Conservation (phyloP, 495 filamentous ascomycete species). For the Lentithecium fluviatile region DNA sequence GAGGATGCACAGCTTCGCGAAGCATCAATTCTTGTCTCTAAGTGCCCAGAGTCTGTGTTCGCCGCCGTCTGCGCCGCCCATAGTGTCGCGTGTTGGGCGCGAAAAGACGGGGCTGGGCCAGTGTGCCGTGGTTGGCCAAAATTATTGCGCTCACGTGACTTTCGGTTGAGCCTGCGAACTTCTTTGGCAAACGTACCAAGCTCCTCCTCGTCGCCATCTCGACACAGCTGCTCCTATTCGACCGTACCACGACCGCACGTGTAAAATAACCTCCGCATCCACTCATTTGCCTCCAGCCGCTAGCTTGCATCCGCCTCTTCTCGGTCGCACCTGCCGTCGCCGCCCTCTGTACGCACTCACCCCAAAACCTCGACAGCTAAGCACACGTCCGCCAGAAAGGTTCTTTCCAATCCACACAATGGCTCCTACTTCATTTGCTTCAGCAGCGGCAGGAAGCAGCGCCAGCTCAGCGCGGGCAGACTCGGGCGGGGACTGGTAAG, state of each 20-base stretch:
- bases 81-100: background rate
- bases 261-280: slow-evolving; percentile 3
- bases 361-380: slow-evolving; percentile 17
- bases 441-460: slow-evolving; percentile 43
- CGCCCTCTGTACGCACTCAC: slow-evolving; percentile 15
- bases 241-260: slow-evolving; percentile 13
- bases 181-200: slow-evolving; percentile 4
- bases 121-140: background rate
- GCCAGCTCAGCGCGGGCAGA: slow-evolving; percentile 40
- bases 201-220: slow-evolving; percentile 18
- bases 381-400: slow-evolving; percentile 12
- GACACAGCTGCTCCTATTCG: slow-evolving; percentile 16
- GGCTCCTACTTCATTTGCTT: slow-evolving; percentile 46
- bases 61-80: no score
- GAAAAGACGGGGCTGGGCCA: background rate
- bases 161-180: slow-evolving; percentile 1
- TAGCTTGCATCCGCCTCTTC: background rate
- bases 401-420: slow-evolving; percentile 27
- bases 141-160: background rate
- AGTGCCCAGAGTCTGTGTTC: background rate
- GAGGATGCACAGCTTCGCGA: no score
- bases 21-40: background rate
- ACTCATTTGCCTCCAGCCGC: slow-evolving; percentile 6
- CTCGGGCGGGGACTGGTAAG: slow-evolving; percentile 42
- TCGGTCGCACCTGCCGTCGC: slow-evolving; percentile 17